Conservation (phyloP, 768 basidiomycete species). For the Podaxis sp. region DNA sequence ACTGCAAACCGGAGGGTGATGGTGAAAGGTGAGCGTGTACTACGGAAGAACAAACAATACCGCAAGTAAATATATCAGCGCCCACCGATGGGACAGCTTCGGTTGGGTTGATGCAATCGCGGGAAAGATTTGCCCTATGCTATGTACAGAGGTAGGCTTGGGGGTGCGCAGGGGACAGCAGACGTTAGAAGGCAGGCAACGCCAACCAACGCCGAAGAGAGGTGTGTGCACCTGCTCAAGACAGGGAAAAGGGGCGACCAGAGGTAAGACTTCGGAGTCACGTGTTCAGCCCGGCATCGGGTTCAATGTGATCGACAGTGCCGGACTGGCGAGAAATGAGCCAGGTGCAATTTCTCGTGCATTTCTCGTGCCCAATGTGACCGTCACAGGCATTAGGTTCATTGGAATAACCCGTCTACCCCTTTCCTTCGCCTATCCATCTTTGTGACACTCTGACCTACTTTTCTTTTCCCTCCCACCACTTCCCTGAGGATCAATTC, state of each 20-base stretch:
- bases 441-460: too few relatives aligned
- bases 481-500: too few relatives aligned
- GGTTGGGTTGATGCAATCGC: not conserved
- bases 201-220: not conserved
- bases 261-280: not conserved
- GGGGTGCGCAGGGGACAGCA: not conserved
- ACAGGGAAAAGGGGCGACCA: not conserved
- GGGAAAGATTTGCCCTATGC: not conserved
- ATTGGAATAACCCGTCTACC: too few relatives aligned
- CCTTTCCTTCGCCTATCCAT: too few relatives aligned
- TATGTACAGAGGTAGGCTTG: not conserved
- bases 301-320: not conserved
- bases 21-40: conserved; percentile 2
- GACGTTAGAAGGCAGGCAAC: not conserved
- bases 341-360: too few relatives aligned
- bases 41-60: not conserved
- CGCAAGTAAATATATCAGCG: conserved; percentile 8
- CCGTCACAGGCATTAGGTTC: too few relatives aligned
- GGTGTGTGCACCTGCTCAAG: not conserved
- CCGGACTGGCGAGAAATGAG: too few relatives aligned
- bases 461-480: too few relatives aligned
- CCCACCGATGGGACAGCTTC: conserved; percentile 3
- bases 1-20: conserved; percentile 1
- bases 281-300: not conserved
- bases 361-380: too few relatives aligned